These are phyloP conservation scores for Telopea speciosissima DNA, from an alignment of 177 flowering plant species.

Conservation along the genomic window DNA sequence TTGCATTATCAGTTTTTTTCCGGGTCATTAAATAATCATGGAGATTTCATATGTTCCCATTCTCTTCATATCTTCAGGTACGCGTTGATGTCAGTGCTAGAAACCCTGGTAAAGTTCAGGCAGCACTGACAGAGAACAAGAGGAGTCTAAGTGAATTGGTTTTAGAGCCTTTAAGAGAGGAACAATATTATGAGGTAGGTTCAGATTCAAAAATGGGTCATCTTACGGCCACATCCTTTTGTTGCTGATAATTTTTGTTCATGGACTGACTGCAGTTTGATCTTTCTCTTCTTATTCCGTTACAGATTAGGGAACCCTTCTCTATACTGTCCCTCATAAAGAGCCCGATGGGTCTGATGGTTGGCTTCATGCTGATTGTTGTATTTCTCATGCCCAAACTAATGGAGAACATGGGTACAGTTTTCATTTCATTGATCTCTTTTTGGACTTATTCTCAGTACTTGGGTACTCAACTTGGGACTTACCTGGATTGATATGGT, in stretches of 20 bases:
- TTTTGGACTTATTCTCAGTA: background rate
- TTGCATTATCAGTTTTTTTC: slow-evolving; percentile 2
- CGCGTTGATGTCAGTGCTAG: slow-evolving; percentile 97
- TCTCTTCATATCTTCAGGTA: slow-evolving; percentile 41
- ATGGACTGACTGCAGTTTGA: background rate
- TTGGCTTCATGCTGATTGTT: slow-evolving; percentile 89
- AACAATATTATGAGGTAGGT: slow-evolving; percentile 81
- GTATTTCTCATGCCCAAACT: slow-evolving; percentile 90
- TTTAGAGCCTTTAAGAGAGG: slow-evolving; percentile 82
- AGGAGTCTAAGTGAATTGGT: slow-evolving; percentile 71
- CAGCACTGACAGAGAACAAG: slow-evolving; percentile 88
- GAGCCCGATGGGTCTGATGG: slow-evolving; percentile 98
- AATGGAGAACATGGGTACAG: slow-evolving; percentile 81
- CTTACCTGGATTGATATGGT: background rate
- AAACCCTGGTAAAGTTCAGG: slow-evolving; percentile 91
- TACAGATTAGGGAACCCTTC: slow-evolving; percentile 91
- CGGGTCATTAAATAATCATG: background rate
- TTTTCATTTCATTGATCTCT: background rate
- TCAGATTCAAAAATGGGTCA: background rate
- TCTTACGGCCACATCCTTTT: background rate
- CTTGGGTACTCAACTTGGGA: background rate
- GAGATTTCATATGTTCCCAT: background rate
- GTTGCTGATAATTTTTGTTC: background rate
- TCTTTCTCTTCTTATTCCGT: slow-evolving; percentile 8
- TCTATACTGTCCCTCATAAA: slow-evolving; percentile 68